Evolutionary conservation across 139 green algal genomes (phyloP).

Genomic region (Picochlorum sp.): DNA sequence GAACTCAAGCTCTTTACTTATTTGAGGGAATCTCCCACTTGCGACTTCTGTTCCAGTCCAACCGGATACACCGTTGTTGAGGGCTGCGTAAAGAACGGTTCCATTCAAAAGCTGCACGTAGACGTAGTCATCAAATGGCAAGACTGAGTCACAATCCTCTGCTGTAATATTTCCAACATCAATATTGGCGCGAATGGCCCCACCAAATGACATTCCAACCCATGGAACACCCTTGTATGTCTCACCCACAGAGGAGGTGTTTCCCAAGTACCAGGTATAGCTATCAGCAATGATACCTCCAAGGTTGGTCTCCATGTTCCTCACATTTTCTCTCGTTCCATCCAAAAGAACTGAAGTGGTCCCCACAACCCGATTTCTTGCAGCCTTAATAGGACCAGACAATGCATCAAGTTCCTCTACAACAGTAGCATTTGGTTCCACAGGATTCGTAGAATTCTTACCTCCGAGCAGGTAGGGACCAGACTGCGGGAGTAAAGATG

Average conservation of each 20-base stretch:
- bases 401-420: background rate
- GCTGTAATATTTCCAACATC: slow-evolving; percentile 2
- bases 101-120: background rate
- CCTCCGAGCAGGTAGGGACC: background rate
- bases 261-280: background rate
- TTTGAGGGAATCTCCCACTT: background rate
- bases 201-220: background rate
- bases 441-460: background rate
- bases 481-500: background rate
- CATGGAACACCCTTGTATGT: background rate
- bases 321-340: background rate
- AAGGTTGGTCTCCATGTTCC: background rate
- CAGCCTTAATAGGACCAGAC: background rate
- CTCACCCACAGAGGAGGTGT: background rate
- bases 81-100: background rate
- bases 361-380: background rate
- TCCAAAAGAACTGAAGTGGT: slow-evolving; percentile 1
- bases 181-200: background rate
- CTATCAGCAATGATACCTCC: background rate
- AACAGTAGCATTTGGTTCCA: background rate
- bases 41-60: background rate
- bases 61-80: slow-evolving; percentile 1
- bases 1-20: background rate
- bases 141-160: background rate
- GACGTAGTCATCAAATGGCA: background rate